A percentile compares a stretch with the other conserved stretches of the same genome.
Conservation (phyloP, 1,139 yeast species). For the Arxiozyma bovina region DNA sequence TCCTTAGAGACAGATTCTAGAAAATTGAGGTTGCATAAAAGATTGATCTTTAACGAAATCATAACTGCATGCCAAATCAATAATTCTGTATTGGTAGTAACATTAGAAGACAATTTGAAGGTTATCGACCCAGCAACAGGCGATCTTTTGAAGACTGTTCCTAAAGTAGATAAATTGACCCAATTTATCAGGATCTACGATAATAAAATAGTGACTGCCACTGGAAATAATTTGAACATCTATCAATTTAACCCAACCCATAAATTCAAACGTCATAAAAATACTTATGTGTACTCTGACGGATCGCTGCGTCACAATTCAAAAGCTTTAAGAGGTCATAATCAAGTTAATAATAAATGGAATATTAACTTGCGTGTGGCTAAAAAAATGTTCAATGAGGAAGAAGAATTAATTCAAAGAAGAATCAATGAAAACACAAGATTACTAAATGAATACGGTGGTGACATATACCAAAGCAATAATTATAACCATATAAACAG, state of each 20-base stretch:
- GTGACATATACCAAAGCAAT: conserved; percentile 19
- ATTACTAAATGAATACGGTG: conserved; percentile 25
- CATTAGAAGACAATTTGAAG: conserved; percentile 54
- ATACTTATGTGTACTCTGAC: not conserved
- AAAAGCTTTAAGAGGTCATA: not conserved
- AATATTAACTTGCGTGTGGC: conserved; percentile 23
- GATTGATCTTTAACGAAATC: conserved; percentile 23
- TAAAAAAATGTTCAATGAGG: conserved; percentile 29
- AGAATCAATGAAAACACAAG: conserved; percentile 18
- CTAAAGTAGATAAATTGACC: conserved; percentile 27
- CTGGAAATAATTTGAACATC: conserved; percentile 26
- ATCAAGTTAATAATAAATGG: conserved; percentile 22
- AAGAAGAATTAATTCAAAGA: conserved; percentile 19
- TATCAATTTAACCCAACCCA: conserved; percentile 17
- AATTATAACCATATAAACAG: conserved; percentile 12
- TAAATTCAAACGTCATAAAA: not conserved
- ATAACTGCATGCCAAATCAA: conserved; percentile 28
- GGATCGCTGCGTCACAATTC: conserved; percentile 10
- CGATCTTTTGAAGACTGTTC: conserved; percentile 27
- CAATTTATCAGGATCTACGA: conserved; percentile 27
- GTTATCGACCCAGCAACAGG: conserved; percentile 50
- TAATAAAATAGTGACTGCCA: conserved; percentile 26
- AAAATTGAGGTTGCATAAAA: conserved; percentile 13
- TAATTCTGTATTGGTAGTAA: conserved; percentile 48
- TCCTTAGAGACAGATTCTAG: conserved; percentile 14